phyloP scores from a whole-genome alignment of 805 yeast species.

The Sugiyamaella mastotermitis region DNA sequence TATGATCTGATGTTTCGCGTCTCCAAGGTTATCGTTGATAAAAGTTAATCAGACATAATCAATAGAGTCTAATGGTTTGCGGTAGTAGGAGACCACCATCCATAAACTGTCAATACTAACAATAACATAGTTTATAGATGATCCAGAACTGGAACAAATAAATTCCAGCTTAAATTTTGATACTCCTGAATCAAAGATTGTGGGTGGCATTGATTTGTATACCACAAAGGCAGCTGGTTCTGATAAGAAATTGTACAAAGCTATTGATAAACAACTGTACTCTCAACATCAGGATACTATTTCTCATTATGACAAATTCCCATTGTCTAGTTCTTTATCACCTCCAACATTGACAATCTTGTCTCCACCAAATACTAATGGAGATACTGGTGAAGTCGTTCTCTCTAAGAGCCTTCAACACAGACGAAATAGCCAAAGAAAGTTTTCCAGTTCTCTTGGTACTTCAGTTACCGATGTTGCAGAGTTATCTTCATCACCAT shows the following conservation, averaged over 20 bases:
- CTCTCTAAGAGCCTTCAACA: not conserved
- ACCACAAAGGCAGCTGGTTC: conserved; percentile 91
- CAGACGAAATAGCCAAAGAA: not conserved
- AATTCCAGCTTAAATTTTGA: conserved; percentile 80
- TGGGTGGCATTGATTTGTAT: conserved; percentile 88
- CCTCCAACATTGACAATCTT: conserved; percentile 21
- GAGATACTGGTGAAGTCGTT: not conserved
- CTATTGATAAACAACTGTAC: conserved; percentile 76
- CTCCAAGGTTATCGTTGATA: too few relatives aligned
- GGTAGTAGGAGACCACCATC: too few relatives aligned
- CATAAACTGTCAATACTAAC: too few relatives aligned
- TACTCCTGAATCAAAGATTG: conserved; percentile 66
- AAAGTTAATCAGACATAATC: too few relatives aligned
- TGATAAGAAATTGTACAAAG: conserved; percentile 82
- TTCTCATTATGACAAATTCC: conserved; percentile 7
- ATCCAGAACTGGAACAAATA: conserved; percentile 84
- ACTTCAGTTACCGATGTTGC: not conserved
- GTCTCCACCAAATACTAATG: conserved; percentile 20
- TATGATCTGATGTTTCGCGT: too few relatives aligned
- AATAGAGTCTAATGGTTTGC: too few relatives aligned
- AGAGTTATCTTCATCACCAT: conserved; percentile 46
- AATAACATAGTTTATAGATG: conserved; percentile 81
- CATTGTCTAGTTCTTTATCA: conserved; percentile 9
- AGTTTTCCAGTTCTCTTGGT: not conserved
- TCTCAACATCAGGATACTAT: conserved; percentile 29